These are phyloP conservation scores for Raddia distichophylla DNA, from an alignment of 176 grass and related monocot species.

Conservation along the genomic window DNA sequence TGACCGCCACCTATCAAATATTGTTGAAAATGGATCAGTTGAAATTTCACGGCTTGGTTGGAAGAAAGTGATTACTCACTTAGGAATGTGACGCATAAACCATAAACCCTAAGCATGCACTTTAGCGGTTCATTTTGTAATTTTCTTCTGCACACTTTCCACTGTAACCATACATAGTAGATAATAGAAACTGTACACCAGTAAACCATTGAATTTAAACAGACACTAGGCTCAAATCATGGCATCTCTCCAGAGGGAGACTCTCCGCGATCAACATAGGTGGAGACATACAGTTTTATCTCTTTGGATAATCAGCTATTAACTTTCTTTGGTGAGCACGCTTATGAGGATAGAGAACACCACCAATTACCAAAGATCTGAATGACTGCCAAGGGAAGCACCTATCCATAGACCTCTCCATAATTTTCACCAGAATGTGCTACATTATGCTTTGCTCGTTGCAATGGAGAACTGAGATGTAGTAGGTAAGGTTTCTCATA, in stretches of 20 bases:
- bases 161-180: background rate
- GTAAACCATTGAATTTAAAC: background rate
- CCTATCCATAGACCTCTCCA: background rate
- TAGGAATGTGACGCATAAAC: constrained; percentile 3
- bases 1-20: background rate
- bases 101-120: background rate
- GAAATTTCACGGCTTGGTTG: background rate
- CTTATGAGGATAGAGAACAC: background rate
- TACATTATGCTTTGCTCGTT: background rate
- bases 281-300: background rate
- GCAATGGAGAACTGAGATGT: background rate
- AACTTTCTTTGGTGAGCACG: background rate
- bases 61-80: background rate
- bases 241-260: background rate
- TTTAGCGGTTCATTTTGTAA: background rate
- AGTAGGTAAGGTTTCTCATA: background rate
- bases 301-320: background rate
- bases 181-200: too few relatives aligned
- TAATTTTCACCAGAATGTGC: background rate
- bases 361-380: background rate
- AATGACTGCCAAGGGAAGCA: background rate
- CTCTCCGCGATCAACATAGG: background rate
- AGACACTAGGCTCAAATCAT: background rate
- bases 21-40: background rate
- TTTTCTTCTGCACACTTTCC: background rate